Percentiles rank a stretch among this genome's conserved stretches.
These are phyloP conservation scores for Irpex rosettiformis DNA, from an alignment of 1,284 basidiomycete genomes.

Conservation along the genomic window DNA sequence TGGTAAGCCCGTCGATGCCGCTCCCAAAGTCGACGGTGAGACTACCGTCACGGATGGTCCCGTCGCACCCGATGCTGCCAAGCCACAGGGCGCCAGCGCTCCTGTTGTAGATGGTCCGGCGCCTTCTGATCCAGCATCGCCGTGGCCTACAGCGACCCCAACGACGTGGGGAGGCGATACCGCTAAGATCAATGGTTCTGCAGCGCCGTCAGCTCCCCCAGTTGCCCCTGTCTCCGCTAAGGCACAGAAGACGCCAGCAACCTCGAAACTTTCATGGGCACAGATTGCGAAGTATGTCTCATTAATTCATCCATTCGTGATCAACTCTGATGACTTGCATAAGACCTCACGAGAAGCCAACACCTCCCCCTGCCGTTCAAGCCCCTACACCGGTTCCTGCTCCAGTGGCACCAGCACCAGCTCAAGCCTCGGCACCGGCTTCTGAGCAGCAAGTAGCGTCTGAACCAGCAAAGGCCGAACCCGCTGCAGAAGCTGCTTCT, in stretches of 20 bases:
- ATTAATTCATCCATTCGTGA: background rate
- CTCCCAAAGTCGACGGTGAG: constrained; percentile 17
- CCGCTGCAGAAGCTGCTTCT: constrained; percentile 34
- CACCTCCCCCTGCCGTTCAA: constrained; percentile 38
- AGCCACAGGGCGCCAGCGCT: constrained; percentile 15
- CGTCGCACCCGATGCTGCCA: constrained; percentile 18
- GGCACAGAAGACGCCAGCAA: constrained; percentile 56
- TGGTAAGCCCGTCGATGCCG: constrained; percentile 17
- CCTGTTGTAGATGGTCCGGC: constrained; percentile 13
- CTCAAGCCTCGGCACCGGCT: constrained; percentile 23
- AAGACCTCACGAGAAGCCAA: constrained; percentile 55
- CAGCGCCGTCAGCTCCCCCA: constrained; percentile 24
- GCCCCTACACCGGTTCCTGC: constrained; percentile 30
- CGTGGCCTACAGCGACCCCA: constrained; percentile 26
- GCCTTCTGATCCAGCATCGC: constrained; percentile 9
- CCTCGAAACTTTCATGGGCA: constrained; percentile 76
- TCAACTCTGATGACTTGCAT: constrained; percentile 6
- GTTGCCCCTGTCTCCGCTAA: constrained; percentile 26
- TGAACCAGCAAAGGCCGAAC: constrained; percentile 25
- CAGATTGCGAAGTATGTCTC: constrained; percentile 56
- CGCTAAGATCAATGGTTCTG: constrained; percentile 33
- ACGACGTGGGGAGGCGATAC: constrained; percentile 37
- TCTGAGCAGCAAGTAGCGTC: constrained; percentile 22
- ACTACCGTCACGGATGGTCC: constrained; percentile 12
- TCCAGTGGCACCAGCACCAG: constrained; percentile 21